Conservation (phyloP, 2,329 filamentous ascomycete species). For the Fusarium euwallaceae region DNA sequence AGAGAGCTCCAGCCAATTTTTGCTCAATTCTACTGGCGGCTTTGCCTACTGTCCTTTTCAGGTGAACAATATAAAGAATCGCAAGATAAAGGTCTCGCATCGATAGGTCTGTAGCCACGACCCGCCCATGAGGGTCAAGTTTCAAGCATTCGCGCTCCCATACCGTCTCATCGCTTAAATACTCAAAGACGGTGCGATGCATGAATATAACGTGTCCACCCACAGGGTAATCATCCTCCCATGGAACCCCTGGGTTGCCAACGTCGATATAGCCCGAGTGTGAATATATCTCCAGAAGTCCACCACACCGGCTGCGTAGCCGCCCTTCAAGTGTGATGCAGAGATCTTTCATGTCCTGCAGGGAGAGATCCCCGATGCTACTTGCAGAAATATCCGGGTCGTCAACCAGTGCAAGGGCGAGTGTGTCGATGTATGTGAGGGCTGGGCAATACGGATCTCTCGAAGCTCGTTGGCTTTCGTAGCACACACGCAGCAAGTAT, state of each 20-base stretch:
- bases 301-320: not conserved
- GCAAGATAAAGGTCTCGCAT: not conserved
- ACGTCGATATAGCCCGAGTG: not conserved
- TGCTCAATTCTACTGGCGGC: not conserved
- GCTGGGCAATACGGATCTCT: not conserved
- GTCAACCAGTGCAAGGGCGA: not conserved
- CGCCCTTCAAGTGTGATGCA: not conserved
- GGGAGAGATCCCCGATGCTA: not conserved
- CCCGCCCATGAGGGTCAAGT: not conserved
- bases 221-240: not conserved
- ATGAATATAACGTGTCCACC: not conserved
- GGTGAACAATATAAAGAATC: not conserved
- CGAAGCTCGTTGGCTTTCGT: not conserved
- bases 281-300: not conserved
- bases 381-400: not conserved
- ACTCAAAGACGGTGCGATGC: not conserved
- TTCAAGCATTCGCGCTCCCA: not conserved
- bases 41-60: not conserved
- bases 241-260: not conserved
- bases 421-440: not conserved
- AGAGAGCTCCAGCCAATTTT: not conserved
- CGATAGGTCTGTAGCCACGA: not conserved
- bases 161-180: not conserved
- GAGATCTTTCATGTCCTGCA: not conserved
- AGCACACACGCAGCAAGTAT: not conserved